Evolutionary conservation across 441 rosid genomes (phyloP).

Genomic region (Populus trichocarpa): DNA sequence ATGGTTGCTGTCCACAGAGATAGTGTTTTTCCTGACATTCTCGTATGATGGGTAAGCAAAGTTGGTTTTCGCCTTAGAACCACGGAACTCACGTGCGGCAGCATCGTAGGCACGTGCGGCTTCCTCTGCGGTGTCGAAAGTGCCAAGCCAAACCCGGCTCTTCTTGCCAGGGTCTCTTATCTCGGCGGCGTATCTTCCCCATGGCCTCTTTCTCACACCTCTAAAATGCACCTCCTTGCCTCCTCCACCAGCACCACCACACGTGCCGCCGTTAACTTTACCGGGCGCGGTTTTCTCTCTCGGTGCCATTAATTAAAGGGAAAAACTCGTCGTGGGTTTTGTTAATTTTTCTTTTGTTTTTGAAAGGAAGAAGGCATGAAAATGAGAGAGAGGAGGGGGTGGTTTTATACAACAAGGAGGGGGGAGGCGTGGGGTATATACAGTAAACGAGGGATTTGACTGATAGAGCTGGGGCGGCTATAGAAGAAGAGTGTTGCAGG

Average conservation of each 20-base stretch:
- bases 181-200: conserved; percentile 88
- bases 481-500: background rate
- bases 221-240: conserved; percentile 51
- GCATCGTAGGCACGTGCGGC: conserved; percentile 48
- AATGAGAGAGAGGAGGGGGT: background rate
- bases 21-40: conserved; percentile 10
- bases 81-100: conserved; percentile 64
- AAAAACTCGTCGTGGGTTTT: background rate
- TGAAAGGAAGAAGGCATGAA: too few relatives aligned
- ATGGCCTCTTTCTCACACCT: conserved; percentile 80
- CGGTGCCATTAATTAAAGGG: background rate
- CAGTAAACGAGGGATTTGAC: conserved; percentile 53
- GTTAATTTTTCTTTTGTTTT: too few relatives aligned
- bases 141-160: conserved; percentile 77
- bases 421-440: conserved; percentile 3
- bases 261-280: conserved; percentile 3
- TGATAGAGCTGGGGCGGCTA: conserved; percentile 43
- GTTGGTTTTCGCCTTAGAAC: conserved; percentile 71
- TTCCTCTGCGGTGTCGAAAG: conserved; percentile 43
- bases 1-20: background rate
- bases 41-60: conserved; percentile 28
- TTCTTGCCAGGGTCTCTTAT: conserved; percentile 75
- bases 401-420: conserved; percentile 10
- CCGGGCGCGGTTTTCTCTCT: conserved; percentile 40
- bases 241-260: background rate